Evolutionary conservation across 2,329 filamentous ascomycete genomes (phyloP), one percentile per base, ranked within the genome.

Genomic region (Arthroderma sp.): DNA sequence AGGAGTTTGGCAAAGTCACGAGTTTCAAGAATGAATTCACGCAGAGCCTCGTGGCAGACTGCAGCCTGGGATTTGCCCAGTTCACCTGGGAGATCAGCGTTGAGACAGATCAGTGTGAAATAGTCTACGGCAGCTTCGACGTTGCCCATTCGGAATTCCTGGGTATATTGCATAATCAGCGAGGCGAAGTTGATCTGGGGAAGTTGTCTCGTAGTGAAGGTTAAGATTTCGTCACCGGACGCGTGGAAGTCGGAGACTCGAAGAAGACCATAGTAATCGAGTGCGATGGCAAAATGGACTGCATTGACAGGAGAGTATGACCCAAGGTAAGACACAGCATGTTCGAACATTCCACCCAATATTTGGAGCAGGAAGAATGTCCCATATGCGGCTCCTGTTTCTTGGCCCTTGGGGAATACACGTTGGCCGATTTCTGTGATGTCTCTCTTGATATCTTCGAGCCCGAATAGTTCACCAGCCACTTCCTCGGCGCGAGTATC

Each of bases 291-390:
- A 58, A 96, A 94, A 69, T 98, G 93, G 40, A 94, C 85, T 27
- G 89, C 88, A 52, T 94, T 88, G 38, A 94, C 79, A 57, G 94
- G 93, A 42, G 86, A 85, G 67, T 94, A 91, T 39, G 80, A 77
- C 60, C 95, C 95, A 11, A 98, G 75, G 62, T 93, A 96, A 30
- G 84, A 81, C 43, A 98, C 73, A 10, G 89, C 91, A 57, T 91
- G 82, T 66, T 98, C 91, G 54, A 94, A 98, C 75, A 95, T 81
- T 52, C 91, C 91, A 29, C 84, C 81, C 42, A 96, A 70, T 36
- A 94, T 77, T 61, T 94, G 87, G 52, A 98, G 76, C 64, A 93
- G 87, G 68, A 98, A 95, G 67, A 83, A 94, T 58, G 89, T 88
- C 57, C 84, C 87, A 53, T 87, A 91, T 50, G 80, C 81, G 52